Percentiles rank a stretch among this genome's conserved stretches.
Conservation (phyloP, 2,329 filamentous ascomycete genomes). For the Monilinia fructicola region DNA sequence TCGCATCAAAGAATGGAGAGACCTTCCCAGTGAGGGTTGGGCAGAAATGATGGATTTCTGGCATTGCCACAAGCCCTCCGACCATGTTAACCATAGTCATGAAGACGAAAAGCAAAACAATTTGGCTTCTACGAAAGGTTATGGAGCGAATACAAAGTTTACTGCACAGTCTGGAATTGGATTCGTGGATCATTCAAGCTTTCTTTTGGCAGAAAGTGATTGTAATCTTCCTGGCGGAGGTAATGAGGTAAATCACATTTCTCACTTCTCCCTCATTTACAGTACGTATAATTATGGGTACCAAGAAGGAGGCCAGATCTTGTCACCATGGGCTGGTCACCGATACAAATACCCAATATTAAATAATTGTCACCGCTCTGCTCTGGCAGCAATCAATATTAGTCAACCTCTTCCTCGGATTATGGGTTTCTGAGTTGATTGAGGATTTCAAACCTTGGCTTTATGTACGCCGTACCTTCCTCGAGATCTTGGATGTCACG, state of each 20-base stretch:
- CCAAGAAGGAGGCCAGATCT: constrained; percentile 64
- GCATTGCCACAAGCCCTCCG: constrained; percentile 94
- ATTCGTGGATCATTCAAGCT: constrained; percentile 77
- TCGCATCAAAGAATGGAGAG: constrained; percentile 69
- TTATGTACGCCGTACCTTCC: constrained; percentile 47
- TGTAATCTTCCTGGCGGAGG: constrained; percentile 45
- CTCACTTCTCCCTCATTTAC: not conserved
- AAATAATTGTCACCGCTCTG: constrained; percentile 41
- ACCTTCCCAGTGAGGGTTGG: constrained; percentile 95
- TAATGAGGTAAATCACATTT: constrained; percentile 9
- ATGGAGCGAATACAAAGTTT: constrained; percentile 78
- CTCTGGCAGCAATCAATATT: constrained; percentile 36
- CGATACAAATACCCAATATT: constrained; percentile 70
- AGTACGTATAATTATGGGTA: constrained; percentile 42
- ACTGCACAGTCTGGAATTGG: constrained; percentile 64
- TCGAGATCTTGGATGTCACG: constrained; percentile 49
- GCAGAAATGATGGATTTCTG: constrained; percentile 99
- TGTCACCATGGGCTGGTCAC: constrained; percentile 55
- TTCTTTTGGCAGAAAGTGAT: constrained; percentile 69
- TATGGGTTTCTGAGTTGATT: constrained; percentile 45
- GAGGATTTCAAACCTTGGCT: constrained; percentile 43
- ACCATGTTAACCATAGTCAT: constrained; percentile 46
- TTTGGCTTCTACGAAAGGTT: constrained; percentile 64
- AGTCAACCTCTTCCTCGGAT: constrained; percentile 43
- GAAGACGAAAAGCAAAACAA: constrained; percentile 38